Percentiles rank a stretch among this genome's conserved stretches.
Conservation (phyloP, 345 rosid species). For the Dovyalis caffra region DNA sequence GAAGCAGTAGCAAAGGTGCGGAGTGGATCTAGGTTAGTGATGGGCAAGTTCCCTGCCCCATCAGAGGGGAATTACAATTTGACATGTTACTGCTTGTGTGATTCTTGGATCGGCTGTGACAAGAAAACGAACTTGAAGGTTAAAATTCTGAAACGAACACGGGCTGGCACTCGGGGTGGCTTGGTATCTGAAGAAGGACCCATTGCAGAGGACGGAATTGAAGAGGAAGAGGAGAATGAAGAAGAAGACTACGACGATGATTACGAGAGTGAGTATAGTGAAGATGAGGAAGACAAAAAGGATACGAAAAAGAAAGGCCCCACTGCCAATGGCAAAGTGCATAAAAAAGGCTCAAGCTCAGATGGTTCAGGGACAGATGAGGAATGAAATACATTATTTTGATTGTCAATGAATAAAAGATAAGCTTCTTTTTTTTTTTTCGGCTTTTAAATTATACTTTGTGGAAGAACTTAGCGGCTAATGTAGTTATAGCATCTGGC, state of each 20-base stretch:
- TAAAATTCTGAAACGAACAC: slow-evolving; percentile 77
- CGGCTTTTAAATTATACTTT: not conserved
- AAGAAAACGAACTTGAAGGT: slow-evolving; percentile 60
- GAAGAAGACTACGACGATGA: slow-evolving; percentile 89
- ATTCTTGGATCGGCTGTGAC: slow-evolving; percentile 97
- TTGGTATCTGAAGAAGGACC: slow-evolving; percentile 65
- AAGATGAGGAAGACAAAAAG: slow-evolving; percentile 78
- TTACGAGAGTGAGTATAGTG: slow-evolving; percentile 92
- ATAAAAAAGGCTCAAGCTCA: slow-evolving; percentile 53
- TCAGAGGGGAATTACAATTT: slow-evolving; percentile 82
- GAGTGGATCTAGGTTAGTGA: slow-evolving; percentile 75
- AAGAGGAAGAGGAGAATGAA: slow-evolving; percentile 89
- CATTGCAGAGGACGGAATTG: slow-evolving; percentile 72
- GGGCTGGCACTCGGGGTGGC: slow-evolving; percentile 77
- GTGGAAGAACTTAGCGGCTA: not conserved
- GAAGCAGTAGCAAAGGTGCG: slow-evolving; percentile 79
- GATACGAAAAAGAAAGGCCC: slow-evolving; percentile 58
- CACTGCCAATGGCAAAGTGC: slow-evolving; percentile 50
- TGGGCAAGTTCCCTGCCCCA: slow-evolving; percentile 90
- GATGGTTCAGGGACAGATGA: slow-evolving; percentile 75
- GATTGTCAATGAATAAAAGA: slow-evolving; percentile 15
- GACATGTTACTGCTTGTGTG: slow-evolving; percentile 85
- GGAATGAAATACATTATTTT: slow-evolving; percentile 41
- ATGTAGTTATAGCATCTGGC: not conserved
- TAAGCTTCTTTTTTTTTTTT: not conserved